Percentiles rank a stretch among this genome's conserved stretches.
phyloP scores from a whole-genome alignment of 495 filamentous ascomycete species.

The Xylona heveae region DNA sequence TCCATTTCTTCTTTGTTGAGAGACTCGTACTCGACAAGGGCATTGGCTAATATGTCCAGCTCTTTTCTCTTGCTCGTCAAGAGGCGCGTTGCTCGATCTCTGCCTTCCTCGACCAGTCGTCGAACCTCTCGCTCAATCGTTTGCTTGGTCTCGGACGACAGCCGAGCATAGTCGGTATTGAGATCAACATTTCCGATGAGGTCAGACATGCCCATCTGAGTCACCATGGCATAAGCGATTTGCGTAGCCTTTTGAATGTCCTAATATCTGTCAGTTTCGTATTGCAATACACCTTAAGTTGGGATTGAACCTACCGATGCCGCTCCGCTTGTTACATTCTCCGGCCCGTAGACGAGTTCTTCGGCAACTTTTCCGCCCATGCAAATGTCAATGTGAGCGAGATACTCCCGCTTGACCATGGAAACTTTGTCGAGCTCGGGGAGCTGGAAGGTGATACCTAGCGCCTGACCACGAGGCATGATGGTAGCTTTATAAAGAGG shows the following conservation, averaged over 20 bases:
- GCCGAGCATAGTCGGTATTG: conserved; percentile 46
- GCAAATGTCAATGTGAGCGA: conserved; percentile 56
- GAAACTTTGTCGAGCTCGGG: conserved; percentile 83
- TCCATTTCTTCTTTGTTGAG: conserved; percentile 73
- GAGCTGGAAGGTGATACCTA: conserved; percentile 69
- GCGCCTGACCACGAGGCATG: conserved; percentile 65
- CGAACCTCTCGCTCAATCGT: conserved; percentile 76
- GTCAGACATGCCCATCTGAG: conserved; percentile 69
- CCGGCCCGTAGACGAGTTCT: conserved; percentile 71
- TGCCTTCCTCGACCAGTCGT: conserved; percentile 61
- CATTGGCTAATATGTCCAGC: conserved; percentile 68
- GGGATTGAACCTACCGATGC: too few species aligned
- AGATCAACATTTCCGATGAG: conserved; percentile 81
- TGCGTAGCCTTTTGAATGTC: conserved; percentile 66
- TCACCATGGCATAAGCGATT: conserved; percentile 69
- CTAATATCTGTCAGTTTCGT: too few species aligned
- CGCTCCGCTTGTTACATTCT: conserved; percentile 67
- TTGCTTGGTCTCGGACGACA: conserved; percentile 67
- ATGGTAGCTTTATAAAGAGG: conserved; percentile 94
- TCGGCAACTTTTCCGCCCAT: conserved; percentile 92
- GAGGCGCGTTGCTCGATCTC: conserved; percentile 48
- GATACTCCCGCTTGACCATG: conserved; percentile 44
- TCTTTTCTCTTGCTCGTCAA: conserved; percentile 53
- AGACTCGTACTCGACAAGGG: conserved; percentile 85
- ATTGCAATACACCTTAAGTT: too few species aligned